Percentiles rank a stretch among this genome's conserved stretches.
Evolutionary conservation across 108 stramenopile genomes (phyloP).

Genomic region (Bacterosira constricta): DNA sequence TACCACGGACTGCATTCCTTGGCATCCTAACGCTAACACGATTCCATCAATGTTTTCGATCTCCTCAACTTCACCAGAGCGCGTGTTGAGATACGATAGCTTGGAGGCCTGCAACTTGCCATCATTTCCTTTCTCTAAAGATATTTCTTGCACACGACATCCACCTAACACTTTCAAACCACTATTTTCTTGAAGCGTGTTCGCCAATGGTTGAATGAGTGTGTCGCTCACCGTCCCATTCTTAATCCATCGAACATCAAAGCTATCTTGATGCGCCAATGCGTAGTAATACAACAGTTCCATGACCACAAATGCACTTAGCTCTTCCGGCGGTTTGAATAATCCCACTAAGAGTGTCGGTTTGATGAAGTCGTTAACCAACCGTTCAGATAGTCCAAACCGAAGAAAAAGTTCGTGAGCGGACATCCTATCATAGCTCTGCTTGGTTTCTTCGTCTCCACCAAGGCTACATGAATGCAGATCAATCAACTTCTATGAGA

Average conservation of each 20-base stretch:
- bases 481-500: no score
- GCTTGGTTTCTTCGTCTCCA: conserved; percentile 59
- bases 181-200: conserved; percentile 53
- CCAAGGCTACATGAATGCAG: conserved; percentile 39
- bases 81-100: conserved; percentile 45
- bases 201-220: conserved; percentile 80
- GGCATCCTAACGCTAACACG: conserved; percentile 78
- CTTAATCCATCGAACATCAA: conserved; percentile 94
- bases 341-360: conserved; percentile 70
- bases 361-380: conserved; percentile 87
- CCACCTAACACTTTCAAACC: conserved; percentile 77
- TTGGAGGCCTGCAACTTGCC: conserved; percentile 38
- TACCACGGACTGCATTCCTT: conserved; percentile 89
- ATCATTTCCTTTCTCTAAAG: conserved; percentile 17
- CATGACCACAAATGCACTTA: conserved; percentile 91
- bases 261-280: conserved; percentile 91
- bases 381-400: conserved; percentile 71
- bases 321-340: conserved; percentile 86
- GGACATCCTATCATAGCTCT: conserved; percentile 92
- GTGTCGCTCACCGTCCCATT: conserved; percentile 88
- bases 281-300: conserved; percentile 95
- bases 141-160: conserved; percentile 74
- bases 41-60: conserved; percentile 78
- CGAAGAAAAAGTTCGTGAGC: conserved; percentile 86
- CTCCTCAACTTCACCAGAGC: conserved; percentile 45